Conservation (phyloP, 164 flowering plant species). For the Brasenia schreberi region DNA sequence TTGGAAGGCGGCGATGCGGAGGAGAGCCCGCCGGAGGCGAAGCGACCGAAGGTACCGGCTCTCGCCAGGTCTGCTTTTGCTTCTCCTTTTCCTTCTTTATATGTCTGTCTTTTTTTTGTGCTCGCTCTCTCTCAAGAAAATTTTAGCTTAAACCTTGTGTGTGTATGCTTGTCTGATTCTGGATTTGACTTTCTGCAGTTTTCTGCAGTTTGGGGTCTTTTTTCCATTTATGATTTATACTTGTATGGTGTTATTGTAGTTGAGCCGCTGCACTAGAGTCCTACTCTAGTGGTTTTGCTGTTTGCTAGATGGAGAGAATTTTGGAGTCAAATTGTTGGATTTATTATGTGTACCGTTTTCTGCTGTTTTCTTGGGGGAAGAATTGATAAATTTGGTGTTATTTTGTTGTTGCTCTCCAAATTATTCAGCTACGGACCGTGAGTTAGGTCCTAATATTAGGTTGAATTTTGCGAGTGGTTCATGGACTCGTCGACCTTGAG, state of each 20-base stretch:
- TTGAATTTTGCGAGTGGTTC: no score
- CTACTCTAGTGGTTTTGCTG: not conserved
- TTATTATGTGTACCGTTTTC: no score
- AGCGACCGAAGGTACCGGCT: slow-evolving; percentile 1
- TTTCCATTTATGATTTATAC: no score
- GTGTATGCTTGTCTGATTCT: not conserved
- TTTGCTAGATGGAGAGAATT: not conserved
- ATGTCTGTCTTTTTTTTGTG: not conserved
- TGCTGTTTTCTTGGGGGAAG: no score
- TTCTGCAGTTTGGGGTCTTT: no score
- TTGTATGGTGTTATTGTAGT: not conserved
- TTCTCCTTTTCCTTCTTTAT: not conserved
- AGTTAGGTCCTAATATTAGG: no score
- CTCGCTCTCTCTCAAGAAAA: not conserved
- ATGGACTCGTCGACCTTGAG: no score
- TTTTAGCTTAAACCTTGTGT: no score
- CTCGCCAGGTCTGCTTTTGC: not conserved
- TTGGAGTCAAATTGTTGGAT: no score
- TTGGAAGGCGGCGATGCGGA: not conserved
- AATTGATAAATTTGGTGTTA: no score
- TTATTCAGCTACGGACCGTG: no score
- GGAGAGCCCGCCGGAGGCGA: slow-evolving; percentile 1
- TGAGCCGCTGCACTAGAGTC: not conserved
- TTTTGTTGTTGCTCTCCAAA: no score
- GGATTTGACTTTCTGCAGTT: not conserved